Evolutionary conservation across 1,139 yeast genomes (phyloP).

Genomic region (Yamadazyma atlantica): DNA sequence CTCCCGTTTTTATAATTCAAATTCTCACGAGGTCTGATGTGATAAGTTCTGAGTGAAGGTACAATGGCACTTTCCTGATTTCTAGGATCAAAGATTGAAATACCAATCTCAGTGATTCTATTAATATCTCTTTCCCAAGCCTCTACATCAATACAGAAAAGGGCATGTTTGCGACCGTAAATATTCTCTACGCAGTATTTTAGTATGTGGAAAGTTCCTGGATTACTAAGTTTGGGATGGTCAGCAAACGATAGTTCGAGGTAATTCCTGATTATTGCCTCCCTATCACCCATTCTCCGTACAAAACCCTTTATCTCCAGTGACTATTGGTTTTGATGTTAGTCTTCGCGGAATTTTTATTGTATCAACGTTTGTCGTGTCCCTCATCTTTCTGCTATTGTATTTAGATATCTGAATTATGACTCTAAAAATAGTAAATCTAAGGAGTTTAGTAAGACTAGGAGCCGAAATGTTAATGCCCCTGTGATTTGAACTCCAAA

Average conservation of each 20-base stretch:
- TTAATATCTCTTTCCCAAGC: slow-evolving; percentile 54
- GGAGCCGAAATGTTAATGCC: no score
- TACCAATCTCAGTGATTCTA: slow-evolving; percentile 64
- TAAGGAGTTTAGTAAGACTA: no score
- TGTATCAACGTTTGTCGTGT: no score
- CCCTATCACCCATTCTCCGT: not conserved
- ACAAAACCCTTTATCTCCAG: no score
- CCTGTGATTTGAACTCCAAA: no score
- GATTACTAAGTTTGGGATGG: slow-evolving; percentile 15
- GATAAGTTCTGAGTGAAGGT: slow-evolving; percentile 52
- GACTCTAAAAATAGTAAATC: no score
- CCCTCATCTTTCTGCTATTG: no score
- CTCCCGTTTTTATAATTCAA: slow-evolving; percentile 49
- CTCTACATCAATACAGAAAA: slow-evolving; percentile 64
- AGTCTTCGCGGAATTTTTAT: not conserved
- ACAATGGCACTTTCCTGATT: slow-evolving; percentile 35
- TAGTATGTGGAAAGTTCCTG: slow-evolving; percentile 13
- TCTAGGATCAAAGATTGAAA: slow-evolving; percentile 64
- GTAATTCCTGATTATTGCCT: slow-evolving; percentile 2
- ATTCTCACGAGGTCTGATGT: slow-evolving; percentile 57
- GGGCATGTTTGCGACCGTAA: slow-evolving; percentile 31
- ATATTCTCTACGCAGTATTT: slow-evolving; percentile 16
- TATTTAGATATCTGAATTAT: no score
- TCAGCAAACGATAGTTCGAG: slow-evolving; percentile 2
- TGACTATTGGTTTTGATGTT: not conserved